These are phyloP conservation scores for Fomitopsis serialis DNA, from an alignment of 768 basidiomycete species.

Conservation along the genomic window DNA sequence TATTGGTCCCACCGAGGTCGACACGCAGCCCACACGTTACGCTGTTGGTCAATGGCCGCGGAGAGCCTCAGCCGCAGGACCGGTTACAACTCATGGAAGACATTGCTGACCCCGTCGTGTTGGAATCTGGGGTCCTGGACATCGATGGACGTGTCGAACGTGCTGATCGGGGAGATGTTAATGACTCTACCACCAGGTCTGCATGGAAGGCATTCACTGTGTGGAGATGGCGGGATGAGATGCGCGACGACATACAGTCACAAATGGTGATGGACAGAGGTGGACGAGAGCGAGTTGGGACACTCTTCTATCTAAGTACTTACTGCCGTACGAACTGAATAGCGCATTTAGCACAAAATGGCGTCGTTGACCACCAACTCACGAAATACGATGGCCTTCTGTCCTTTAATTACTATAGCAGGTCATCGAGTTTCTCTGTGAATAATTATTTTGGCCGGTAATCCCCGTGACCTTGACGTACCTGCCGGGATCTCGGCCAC, in stretches of 20 bases:
- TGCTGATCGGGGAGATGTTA: conserved; percentile 31
- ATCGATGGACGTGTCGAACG: conserved; percentile 44
- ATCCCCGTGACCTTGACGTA: too few species aligned
- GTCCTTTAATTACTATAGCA: too few species aligned
- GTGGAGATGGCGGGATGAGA: conserved; percentile 43
- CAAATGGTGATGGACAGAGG: conserved; percentile 25
- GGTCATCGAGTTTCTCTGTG: too few species aligned
- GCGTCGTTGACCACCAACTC: too few species aligned
- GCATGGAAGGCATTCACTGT: conserved; percentile 56
- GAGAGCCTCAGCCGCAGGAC: conserved; percentile 20
- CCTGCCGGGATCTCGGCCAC: too few species aligned
- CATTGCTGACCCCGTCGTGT: conserved; percentile 31
- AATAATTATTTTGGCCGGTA: too few species aligned
- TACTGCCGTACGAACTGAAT: neutral
- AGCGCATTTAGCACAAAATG: too few species aligned
- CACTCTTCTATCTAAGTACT: conserved; percentile 42
- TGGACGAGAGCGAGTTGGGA: conserved; percentile 42
- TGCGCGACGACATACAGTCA: conserved; percentile 10
- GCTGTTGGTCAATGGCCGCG: conserved; percentile 26
- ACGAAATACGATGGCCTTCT: too few species aligned
- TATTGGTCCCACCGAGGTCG: conserved; percentile 36
- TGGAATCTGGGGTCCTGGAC: conserved; percentile 49
- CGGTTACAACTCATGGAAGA: conserved; percentile 17
- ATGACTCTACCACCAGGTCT: neutral
- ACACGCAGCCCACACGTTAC: conserved; percentile 31